phyloP scores from a whole-genome alignment of 2,329 filamentous ascomycete genomes.

The Colletotrichum acutatum region DNA sequence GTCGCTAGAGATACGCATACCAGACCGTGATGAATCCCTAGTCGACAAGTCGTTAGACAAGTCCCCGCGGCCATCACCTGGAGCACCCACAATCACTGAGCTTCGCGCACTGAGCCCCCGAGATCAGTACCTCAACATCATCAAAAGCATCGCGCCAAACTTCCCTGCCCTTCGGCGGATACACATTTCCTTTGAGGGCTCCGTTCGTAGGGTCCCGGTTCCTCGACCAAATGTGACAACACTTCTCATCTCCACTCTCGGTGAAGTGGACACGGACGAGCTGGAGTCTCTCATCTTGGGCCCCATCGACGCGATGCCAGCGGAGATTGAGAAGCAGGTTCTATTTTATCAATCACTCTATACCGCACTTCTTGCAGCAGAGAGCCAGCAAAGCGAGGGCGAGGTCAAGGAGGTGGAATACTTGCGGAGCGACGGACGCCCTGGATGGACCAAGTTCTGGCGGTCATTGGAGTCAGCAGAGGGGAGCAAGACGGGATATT shows the following conservation, averaged over 20 bases:
- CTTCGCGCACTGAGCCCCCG: constrained; percentile 17
- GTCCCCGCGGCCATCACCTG: constrained; percentile 11
- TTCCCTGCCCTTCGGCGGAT: constrained; percentile 34
- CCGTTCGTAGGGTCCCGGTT: constrained; percentile 30
- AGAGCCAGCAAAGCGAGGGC: background rate
- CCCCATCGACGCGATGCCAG: constrained; percentile 29
- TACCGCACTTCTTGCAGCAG: constrained; percentile 19
- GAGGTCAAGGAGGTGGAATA: constrained; percentile 30
- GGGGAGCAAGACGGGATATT: constrained; percentile 25
- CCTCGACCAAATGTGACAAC: constrained; percentile 30
- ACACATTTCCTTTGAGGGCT: constrained; percentile 35
- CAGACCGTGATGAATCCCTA: constrained; percentile 33
- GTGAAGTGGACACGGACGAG: constrained; percentile 28
- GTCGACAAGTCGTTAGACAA: constrained; percentile 21
- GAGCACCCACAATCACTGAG: constrained; percentile 12
- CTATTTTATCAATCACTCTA: constrained; percentile 35
- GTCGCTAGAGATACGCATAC: constrained; percentile 35
- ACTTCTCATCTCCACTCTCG: constrained; percentile 31
- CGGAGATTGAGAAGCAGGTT: constrained; percentile 16
- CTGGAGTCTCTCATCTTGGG: constrained; percentile 15
- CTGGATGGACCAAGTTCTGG: constrained; percentile 36
- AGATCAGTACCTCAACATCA: constrained; percentile 31
- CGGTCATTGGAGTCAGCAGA: constrained; percentile 9
- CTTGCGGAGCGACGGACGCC: constrained; percentile 24
- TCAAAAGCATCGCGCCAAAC: constrained; percentile 4